Evolutionary conservation across 345 rosid genomes (phyloP), one percentile per base, ranked within the genome.

Genomic region (Schrenkiella parvula): DNA sequence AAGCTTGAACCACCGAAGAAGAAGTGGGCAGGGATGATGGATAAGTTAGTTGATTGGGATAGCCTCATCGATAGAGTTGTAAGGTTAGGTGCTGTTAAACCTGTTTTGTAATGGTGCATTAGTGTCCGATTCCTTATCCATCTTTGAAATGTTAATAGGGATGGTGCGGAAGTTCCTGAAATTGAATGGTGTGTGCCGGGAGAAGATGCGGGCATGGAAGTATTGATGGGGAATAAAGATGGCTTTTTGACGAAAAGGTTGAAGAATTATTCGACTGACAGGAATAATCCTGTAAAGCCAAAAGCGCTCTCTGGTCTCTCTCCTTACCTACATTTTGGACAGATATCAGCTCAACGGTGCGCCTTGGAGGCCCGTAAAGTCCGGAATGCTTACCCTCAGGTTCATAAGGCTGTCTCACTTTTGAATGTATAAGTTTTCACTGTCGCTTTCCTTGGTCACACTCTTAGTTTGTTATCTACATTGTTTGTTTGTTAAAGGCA

Each of bases 321-420:
- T 50, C 97, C 97, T 4, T 93, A 89, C 80, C 86, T 93, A 50
- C 98, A 93, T 82, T 91, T 93, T 59, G 98, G 98, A 41, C 96
- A 89, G 84, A 82, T 93, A 71, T 91, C 97, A 48, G 95, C 96
- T 42, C 98, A 93, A 73, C 72, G 97, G 9, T 93, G 97, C 80
- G 98, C 98, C 70, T 65, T 91, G 13, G 98, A 91, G 83, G 98
- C 97, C 1, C 86, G 74, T 6, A 82, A 70, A 66, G 82, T 78
- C 4, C 75, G 84, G 69, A 84, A 58, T 21, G 68, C 72, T 64
- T 50, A 75, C 71, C 83, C 90, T 64, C 91, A 89, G 96, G 98
- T 93, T 69, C 54, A 77, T 63, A 42, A 26, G 21, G 11, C 22
- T 17, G 39, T 55, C 17, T 35, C 50, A 11, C 13, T 32, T 21